Evolutionary conservation across 2,329 filamentous ascomycete genomes (phyloP).

Genomic region (Colletotrichum camelliae): DNA sequence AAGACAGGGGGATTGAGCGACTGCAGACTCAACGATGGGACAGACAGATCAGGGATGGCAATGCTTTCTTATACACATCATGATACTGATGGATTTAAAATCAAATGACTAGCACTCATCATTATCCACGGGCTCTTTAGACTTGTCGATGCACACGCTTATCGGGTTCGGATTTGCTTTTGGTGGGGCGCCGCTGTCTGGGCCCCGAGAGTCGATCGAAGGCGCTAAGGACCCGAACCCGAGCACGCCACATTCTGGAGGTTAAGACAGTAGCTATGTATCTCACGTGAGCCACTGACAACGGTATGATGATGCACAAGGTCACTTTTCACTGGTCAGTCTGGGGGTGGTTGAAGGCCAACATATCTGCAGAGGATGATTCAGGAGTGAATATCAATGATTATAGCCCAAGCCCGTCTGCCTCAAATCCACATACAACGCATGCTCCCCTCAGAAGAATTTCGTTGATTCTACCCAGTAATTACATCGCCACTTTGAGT

Average conservation of each 20-base stretch:
- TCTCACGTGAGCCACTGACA: background rate
- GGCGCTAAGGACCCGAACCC: background rate
- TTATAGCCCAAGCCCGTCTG: too few relatives aligned
- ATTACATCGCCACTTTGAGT: too few relatives aligned
- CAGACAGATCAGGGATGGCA: fast-evolving
- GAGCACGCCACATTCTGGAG: background rate
- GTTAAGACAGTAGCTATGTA: background rate
- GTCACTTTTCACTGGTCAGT: background rate
- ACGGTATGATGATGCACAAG: background rate
- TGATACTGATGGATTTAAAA: background rate
- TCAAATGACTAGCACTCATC: background rate
- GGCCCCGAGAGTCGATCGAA: background rate
- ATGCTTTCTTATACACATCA: background rate
- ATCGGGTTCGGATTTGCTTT: background rate
- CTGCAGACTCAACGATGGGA: background rate
- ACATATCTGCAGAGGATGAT: too few relatives aligned
- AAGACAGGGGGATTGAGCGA: too few relatives aligned
- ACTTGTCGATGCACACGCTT: background rate
- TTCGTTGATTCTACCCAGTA: too few relatives aligned
- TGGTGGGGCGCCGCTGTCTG: background rate
- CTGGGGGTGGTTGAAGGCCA: background rate
- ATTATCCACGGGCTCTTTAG: background rate
- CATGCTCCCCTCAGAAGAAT: too few relatives aligned
- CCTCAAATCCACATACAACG: too few relatives aligned
- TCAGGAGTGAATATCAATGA: too few relatives aligned